Conservation (phyloP, 2,329 filamentous ascomycete species). For the Fusarium sp. region DNA sequence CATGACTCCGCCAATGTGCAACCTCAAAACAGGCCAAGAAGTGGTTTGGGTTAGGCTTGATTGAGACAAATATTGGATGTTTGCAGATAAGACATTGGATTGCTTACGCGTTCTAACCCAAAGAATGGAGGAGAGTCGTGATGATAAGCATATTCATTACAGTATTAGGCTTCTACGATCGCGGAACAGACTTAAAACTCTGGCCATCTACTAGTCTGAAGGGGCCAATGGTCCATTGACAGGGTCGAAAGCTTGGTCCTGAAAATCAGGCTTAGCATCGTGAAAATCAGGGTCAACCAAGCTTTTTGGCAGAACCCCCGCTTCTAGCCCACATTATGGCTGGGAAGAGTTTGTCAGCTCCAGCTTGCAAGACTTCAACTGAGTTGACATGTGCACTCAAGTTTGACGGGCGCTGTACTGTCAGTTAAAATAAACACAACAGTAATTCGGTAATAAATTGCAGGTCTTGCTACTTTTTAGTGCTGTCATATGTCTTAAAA, state of each 20-base stretch:
- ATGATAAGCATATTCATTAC: background rate
- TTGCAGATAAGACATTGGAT: background rate
- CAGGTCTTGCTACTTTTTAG: too few species aligned
- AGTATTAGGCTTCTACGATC: background rate
- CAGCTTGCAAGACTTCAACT: too few species aligned
- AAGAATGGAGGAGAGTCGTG: background rate
- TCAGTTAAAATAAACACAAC: too few species aligned
- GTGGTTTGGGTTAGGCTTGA: background rate
- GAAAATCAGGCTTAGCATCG: background rate
- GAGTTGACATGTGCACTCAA: too few species aligned
- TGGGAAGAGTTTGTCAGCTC: too few species aligned
- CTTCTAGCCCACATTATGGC: background rate
- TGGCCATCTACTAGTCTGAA: slow-evolving; percentile 12
- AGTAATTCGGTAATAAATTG: too few species aligned
- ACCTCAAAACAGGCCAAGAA: slow-evolving; percentile 7
- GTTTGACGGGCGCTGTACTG: too few species aligned
- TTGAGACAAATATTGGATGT: background rate
- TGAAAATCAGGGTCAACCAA: slow-evolving; percentile 5
- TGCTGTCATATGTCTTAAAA: too few species aligned
- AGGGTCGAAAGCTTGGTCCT: background rate
- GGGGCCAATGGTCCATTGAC: background rate
- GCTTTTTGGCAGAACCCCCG: background rate
- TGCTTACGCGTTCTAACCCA: background rate
- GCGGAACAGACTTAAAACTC: background rate
- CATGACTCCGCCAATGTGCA: slow-evolving; percentile 21